Percentiles rank a stretch among this genome's conserved stretches.
Evolutionary conservation across 495 filamentous ascomycete species (phyloP).

Genomic region (Penicillium canariense): DNA sequence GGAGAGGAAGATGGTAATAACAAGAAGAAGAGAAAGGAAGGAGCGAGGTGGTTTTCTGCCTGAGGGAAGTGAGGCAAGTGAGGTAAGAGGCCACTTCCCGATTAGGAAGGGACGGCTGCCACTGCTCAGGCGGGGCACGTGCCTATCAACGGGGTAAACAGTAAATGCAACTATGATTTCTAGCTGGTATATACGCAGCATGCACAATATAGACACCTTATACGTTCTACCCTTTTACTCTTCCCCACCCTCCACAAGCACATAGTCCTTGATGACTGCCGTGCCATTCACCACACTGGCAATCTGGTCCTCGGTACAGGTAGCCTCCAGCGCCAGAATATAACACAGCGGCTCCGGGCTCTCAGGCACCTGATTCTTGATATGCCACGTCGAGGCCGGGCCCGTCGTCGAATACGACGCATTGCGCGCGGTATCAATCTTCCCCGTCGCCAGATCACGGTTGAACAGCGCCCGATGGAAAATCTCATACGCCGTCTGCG

Average conservation of each 20-base stretch:
- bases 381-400: constrained; percentile 48
- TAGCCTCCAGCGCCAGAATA: constrained; percentile 34
- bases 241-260: constrained; percentile 35
- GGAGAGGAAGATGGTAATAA: not conserved
- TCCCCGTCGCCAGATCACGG: constrained; percentile 56
- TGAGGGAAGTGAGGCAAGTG: too few relatives aligned
- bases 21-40: too few relatives aligned
- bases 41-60: too few relatives aligned
- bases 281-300: constrained; percentile 44
- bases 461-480: constrained; percentile 55
- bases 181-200: too few relatives aligned
- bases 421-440: constrained; percentile 35
- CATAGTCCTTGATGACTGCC: constrained; percentile 49
- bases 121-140: too few relatives aligned
- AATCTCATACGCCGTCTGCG: constrained; percentile 52
- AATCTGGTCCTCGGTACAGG: constrained; percentile 50
- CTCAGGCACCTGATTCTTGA: constrained; percentile 45
- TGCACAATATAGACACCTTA: not conserved
- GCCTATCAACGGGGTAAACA: too few relatives aligned
- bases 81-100: too few relatives aligned
- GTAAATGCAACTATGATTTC: too few relatives aligned
- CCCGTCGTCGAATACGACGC: constrained; percentile 49
- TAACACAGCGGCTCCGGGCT: constrained; percentile 47
- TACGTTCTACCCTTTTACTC: not conserved
- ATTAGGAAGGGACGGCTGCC: too few relatives aligned